Evolutionary conservation across 345 rosid genomes (phyloP).

Genomic region (Turnera subulata): DNA sequence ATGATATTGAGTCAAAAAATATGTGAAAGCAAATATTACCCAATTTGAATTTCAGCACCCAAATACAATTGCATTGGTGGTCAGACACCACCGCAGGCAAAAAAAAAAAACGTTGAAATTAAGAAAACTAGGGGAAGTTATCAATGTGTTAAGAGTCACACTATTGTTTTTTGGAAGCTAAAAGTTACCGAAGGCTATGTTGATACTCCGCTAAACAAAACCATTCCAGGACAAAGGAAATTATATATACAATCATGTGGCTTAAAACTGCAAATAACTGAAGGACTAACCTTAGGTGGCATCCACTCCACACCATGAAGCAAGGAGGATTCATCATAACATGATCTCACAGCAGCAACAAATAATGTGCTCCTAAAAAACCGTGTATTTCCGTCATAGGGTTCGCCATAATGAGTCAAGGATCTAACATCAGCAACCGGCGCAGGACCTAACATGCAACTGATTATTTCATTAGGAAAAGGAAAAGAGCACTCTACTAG

Average conservation of each 20-base stretch:
- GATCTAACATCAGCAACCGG: slow-evolving; percentile 91
- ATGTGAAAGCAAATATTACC: slow-evolving; percentile 7
- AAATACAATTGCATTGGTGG: slow-evolving; percentile 8
- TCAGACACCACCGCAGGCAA: slow-evolving; percentile 1
- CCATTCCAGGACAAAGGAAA: slow-evolving; percentile 9
- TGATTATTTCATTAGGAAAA: slow-evolving; percentile 10
- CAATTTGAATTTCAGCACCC: slow-evolving; percentile 10
- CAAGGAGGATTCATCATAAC: slow-evolving; percentile 86
- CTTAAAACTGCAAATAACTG: slow-evolving; percentile 1
- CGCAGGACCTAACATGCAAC: slow-evolving; percentile 52
- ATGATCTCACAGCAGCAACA: slow-evolving; percentile 93
- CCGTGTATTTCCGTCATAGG: slow-evolving; percentile 97
- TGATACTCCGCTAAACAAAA: not conserved
- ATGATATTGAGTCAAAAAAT: not conserved
- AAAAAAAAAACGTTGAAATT: slow-evolving; percentile 3
- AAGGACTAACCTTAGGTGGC: slow-evolving; percentile 82
- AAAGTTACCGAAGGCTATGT: slow-evolving; percentile 10
- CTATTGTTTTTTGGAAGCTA: not conserved
- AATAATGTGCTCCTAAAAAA: slow-evolving; percentile 79
- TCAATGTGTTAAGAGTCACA: not conserved
- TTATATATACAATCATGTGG: not conserved
- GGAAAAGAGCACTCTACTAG: too few relatives aligned
- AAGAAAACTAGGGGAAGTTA: not conserved
- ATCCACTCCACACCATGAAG: slow-evolving; percentile 99
- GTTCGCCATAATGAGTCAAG: slow-evolving; percentile 97